Conservation (phyloP, 768 basidiomycete genomes). For the Psilocybe sp. region DNA sequence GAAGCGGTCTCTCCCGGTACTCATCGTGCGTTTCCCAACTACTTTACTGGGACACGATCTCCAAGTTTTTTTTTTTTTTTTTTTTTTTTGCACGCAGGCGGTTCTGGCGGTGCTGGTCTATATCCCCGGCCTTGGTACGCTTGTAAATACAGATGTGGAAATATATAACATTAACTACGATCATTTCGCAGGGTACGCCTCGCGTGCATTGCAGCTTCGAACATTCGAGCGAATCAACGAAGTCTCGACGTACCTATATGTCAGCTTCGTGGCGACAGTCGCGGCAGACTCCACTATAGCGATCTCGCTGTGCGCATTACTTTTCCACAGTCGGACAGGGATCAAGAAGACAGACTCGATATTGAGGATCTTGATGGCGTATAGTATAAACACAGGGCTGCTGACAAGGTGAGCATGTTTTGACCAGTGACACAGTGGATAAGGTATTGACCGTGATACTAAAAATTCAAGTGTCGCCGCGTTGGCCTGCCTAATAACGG, state of each 20-base stretch:
- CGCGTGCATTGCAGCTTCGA: no score
- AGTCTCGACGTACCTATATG: conserved; percentile 11
- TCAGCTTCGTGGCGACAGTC: conserved; percentile 19
- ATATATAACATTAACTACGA: no score
- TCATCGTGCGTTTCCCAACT: conserved; percentile 11
- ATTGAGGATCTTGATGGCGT: conserved; percentile 19
- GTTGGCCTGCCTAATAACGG: not conserved
- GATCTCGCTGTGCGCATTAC: conserved; percentile 17
- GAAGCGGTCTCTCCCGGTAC: conserved; percentile 10
- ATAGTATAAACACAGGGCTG: conserved; percentile 24
- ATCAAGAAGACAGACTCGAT: conserved; percentile 21
- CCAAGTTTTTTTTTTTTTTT: no score
- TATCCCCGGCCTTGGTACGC: no score
- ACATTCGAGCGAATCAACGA: not conserved
- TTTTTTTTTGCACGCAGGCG: not conserved
- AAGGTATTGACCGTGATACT: no score
- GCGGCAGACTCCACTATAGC: conserved; percentile 19
- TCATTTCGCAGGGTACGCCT: no score
- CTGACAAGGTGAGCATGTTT: conserved; percentile 18
- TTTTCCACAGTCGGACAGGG: conserved; percentile 22
- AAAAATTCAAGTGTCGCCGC: not conserved
- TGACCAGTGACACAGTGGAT: not conserved
- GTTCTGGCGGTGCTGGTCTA: not conserved
- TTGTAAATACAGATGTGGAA: no score
- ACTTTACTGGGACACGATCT: no score